These are phyloP conservation scores for sweet orange (Citrus sinensis) DNA, from an alignment of 345 rosid species.

Conservation along the genomic window DNA sequence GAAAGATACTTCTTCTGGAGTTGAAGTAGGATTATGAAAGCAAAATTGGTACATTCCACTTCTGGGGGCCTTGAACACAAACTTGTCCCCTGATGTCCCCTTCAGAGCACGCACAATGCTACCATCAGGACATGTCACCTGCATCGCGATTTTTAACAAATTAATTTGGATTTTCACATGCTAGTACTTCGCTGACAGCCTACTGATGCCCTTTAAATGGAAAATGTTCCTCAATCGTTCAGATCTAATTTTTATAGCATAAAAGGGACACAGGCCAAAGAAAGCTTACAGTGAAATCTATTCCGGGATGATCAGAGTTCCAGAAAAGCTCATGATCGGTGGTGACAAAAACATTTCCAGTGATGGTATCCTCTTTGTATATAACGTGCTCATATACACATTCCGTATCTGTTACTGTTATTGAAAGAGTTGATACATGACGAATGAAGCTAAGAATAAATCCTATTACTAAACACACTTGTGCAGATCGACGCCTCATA, in stretches of 20 bases:
- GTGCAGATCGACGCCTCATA: neutral
- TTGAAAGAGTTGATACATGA: conserved; percentile 4
- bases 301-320: conserved; percentile 3
- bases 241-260: neutral
- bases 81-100: conserved; percentile 38
- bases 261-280: neutral
- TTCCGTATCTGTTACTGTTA: neutral
- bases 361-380: neutral
- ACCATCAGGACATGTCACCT: conserved; percentile 32
- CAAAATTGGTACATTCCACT: conserved; percentile 40
- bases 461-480: neutral
- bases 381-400: neutral
- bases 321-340: conserved; percentile 10
- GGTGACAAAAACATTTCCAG: conserved; percentile 8
- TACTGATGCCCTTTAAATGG: too few species aligned
- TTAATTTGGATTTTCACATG: neutral
- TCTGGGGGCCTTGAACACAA: conserved; percentile 30
- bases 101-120: conserved; percentile 21
- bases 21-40: conserved; percentile 34
- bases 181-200: neutral
- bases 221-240: too few species aligned
- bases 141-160: neutral
- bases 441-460: conserved; percentile 12
- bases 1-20: conserved; percentile 40
- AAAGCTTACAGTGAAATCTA: neutral